Evolutionary conservation across 2,329 filamentous ascomycete species (phyloP), one percentile per base, ranked within the genome.

Genomic region (Penicillium sp.): DNA sequence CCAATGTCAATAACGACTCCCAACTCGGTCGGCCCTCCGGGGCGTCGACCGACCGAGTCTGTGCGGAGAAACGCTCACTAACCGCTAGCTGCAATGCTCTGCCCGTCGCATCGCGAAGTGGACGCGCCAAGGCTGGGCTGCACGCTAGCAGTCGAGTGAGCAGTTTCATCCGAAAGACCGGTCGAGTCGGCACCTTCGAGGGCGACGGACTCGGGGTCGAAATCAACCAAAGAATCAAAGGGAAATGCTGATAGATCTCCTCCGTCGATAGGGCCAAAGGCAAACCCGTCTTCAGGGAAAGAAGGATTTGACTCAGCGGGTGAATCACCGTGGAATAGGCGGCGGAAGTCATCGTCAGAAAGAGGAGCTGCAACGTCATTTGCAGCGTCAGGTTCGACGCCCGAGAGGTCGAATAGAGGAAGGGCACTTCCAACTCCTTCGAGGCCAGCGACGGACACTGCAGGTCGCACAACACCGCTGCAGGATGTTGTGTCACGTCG

Each of bases 401-500:
- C 60, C 63, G 68, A 57, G 63, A 71, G 66, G 65, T 74, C 68
- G 61, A 73, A 74, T 63, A 73, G 67, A 29, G 72, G 66, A 57
- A 75, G 67, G 46, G 68, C 64, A 53, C 77, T 74, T 74, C 76
- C 79, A 76, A 82, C 67, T 68, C 66, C 69, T 66, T 74, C 74
- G 72, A 75, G 64, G 64, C 82, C 81, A 79, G 84, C 88, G 89
- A 93, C 87, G 85, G 94, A 97, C 94, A 99, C 94, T 88, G 94
- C 94, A 95, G 94, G 94, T 96, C 94, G 77, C 88, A 97, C 94
- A 97, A 96, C 93, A 96, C 87, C 92, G 84, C 94, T 83, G 94
- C 94, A 97, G 94, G 92, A 96, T 95, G 92, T 96, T 96, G 94
- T 96, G 92, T 94, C 94, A 85, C 79, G 83, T 95, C 90, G 85